These are phyloP conservation scores for Sugiyamaella castrensis DNA, from an alignment of 1,139 yeast species.

Conservation along the genomic window DNA sequence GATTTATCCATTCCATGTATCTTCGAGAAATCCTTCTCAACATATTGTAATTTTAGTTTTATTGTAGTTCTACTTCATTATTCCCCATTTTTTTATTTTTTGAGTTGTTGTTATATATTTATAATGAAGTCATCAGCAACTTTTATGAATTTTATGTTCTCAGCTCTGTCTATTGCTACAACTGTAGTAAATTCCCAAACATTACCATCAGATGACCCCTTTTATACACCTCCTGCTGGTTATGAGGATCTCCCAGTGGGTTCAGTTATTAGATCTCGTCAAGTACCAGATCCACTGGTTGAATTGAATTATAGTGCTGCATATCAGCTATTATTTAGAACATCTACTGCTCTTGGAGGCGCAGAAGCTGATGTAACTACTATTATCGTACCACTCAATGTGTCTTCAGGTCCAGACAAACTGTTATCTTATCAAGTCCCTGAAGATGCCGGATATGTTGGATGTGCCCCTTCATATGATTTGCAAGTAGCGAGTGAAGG, in stretches of 20 bases:
- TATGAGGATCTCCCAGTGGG: conserved; percentile 21
- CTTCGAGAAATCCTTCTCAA: too few relatives aligned
- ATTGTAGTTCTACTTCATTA: too few relatives aligned
- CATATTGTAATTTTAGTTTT: too few relatives aligned
- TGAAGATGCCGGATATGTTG: conserved; percentile 31
- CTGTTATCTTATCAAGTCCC: conserved; percentile 31
- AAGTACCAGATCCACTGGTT: conserved; percentile 19
- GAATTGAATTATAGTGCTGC: conserved; percentile 20
- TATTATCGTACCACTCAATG: conserved; percentile 27
- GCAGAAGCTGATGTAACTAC: conserved; percentile 32
- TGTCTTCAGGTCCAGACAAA: conserved; percentile 15
- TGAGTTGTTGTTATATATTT: too few relatives aligned
- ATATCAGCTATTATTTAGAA: conserved; percentile 30
- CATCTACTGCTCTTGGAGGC: conserved; percentile 28
- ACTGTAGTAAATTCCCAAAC: not conserved
- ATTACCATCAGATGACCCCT: conserved; percentile 21
- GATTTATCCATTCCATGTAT: too few relatives aligned
- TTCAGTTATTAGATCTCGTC: conserved; percentile 19
- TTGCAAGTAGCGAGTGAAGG: conserved; percentile 17
- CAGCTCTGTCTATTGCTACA: not conserved
- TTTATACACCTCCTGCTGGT: conserved; percentile 27
- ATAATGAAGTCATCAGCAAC: too few relatives aligned
- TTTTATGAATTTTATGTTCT: not conserved
- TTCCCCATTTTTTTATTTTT: too few relatives aligned
- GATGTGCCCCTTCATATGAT: conserved; percentile 33